A percentile compares a stretch with the other conserved stretches of the same genome.
phyloP scores from a whole-genome alignment of 2,329 filamentous ascomycete genomes.

The Hypoxylon rubiginosum region DNA sequence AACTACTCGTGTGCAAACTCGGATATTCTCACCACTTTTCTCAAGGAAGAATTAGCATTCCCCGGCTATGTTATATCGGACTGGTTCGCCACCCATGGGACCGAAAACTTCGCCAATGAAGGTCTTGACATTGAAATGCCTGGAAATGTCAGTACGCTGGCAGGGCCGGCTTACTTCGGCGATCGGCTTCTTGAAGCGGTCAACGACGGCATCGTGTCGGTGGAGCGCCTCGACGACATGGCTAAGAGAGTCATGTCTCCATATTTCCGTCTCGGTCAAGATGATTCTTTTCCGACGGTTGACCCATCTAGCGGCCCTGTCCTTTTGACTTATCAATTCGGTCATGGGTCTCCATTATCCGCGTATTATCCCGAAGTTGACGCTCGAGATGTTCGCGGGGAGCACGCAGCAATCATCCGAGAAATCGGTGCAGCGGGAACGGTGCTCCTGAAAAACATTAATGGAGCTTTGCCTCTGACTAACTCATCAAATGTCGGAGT shows the following conservation, averaged over 20 bases:
- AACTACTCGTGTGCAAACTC: constrained; percentile 76
- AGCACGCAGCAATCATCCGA: constrained; percentile 79
- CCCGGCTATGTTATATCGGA: constrained; percentile 82
- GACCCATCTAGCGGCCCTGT: constrained; percentile 67
- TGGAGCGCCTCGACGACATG: constrained; percentile 88
- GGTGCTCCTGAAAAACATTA: constrained; percentile 81
- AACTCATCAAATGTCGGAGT: constrained; percentile 33
- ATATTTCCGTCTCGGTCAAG: constrained; percentile 88
- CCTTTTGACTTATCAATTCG: constrained; percentile 42
- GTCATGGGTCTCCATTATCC: constrained; percentile 36
- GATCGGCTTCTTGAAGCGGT: constrained; percentile 78
- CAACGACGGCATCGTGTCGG: constrained; percentile 83
- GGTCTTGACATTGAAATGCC: constrained; percentile 81
- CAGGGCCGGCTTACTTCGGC: constrained; percentile 78
- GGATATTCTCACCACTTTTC: constrained; percentile 75
- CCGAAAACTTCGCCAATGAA: constrained; percentile 81
- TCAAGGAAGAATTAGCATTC: constrained; percentile 79
- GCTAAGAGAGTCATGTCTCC: constrained; percentile 84
- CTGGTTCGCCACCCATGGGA: constrained; percentile 85
- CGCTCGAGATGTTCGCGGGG: constrained; percentile 80
- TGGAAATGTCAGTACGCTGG: constrained; percentile 44
- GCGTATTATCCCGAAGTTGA: background rate
- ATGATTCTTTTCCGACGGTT: constrained; percentile 76
- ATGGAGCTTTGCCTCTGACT: constrained; percentile 34
- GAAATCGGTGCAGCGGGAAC: constrained; percentile 82